Percentiles rank a stretch among this genome's conserved stretches.
These are phyloP conservation scores for Colletotrichum plurivorum DNA, from an alignment of 2,329 filamentous ascomycete genomes.

Conservation along the genomic window DNA sequence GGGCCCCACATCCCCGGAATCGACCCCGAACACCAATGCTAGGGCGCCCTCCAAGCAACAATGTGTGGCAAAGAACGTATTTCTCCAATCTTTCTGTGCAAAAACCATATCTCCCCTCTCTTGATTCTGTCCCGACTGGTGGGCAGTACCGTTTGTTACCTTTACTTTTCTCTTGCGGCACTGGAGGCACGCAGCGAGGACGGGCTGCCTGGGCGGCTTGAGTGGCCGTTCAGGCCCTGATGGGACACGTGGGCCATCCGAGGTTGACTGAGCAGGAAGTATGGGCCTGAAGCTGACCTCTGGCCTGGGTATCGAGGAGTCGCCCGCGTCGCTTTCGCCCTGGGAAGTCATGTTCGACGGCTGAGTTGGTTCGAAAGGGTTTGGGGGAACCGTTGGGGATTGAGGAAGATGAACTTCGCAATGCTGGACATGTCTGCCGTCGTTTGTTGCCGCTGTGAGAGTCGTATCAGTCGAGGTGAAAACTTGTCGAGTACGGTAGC, in stretches of 20 bases:
- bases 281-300: constrained; percentile 4
- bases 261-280: constrained; percentile 1
- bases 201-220: constrained; percentile 16
- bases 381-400: not conserved
- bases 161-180: constrained; percentile 37
- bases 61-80: constrained; percentile 2
- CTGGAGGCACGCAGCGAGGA: constrained; percentile 27
- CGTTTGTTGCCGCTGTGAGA: too few species aligned
- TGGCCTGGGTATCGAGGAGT: not conserved
- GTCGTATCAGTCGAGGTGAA: too few species aligned
- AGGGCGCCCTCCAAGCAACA: not conserved
- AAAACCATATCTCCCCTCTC: too few species aligned
- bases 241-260: not conserved
- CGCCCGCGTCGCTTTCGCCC: not conserved
- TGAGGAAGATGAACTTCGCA: not conserved
- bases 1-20: constrained; percentile 25
- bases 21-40: constrained; percentile 13
- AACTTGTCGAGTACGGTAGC: too few species aligned
- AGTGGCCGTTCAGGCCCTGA: constrained; percentile 1
- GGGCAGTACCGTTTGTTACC: not conserved
- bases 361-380: not conserved
- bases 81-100: not conserved
- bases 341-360: not conserved
- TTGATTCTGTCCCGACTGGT: too few species aligned
- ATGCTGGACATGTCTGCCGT: not conserved